Conservation (phyloP, 1,139 yeast species). For the Wickerhamiella infanticola region DNA sequence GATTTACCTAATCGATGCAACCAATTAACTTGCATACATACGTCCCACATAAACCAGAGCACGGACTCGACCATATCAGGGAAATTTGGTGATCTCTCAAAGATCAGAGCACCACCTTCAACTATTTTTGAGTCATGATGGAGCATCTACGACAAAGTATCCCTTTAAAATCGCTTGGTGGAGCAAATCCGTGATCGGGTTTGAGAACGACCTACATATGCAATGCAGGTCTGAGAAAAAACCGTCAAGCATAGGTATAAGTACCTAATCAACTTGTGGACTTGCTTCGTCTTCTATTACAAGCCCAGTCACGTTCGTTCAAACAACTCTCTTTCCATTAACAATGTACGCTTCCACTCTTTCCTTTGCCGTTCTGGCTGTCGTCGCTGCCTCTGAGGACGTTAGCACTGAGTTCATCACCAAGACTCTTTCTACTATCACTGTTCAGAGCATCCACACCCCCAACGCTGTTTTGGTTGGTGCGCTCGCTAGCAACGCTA, state of each 20-base stretch:
- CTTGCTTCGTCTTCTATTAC: not conserved
- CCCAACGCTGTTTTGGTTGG: not conserved
- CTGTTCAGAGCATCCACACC: conserved; percentile 4
- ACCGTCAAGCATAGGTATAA: not conserved
- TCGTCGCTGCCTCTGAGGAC: conserved; percentile 5
- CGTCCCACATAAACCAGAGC: too few relatives aligned
- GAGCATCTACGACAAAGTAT: too few relatives aligned
- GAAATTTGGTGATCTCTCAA: too few relatives aligned
- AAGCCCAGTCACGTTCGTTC: not conserved
- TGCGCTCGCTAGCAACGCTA: conserved; percentile 1
- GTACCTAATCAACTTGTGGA: not conserved
- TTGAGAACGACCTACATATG: too few relatives aligned
- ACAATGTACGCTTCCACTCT: conserved; percentile 7
- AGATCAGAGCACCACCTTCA: too few relatives aligned
- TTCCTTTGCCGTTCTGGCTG: conserved; percentile 5
- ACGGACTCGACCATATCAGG: too few relatives aligned
- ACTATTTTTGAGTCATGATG: too few relatives aligned
- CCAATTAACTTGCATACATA: too few relatives aligned
- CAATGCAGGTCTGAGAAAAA: too few relatives aligned
- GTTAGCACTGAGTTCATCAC: conserved; percentile 2
- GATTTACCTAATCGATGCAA: too few relatives aligned
- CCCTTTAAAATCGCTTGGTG: too few relatives aligned
- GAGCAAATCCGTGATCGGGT: too few relatives aligned
- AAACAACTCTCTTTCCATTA: not conserved
- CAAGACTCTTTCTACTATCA: conserved; percentile 3